Percentiles rank a stretch among this genome's conserved stretches.
Conservation (phyloP, 805 yeast genomes). For the Pichia exigua region DNA sequence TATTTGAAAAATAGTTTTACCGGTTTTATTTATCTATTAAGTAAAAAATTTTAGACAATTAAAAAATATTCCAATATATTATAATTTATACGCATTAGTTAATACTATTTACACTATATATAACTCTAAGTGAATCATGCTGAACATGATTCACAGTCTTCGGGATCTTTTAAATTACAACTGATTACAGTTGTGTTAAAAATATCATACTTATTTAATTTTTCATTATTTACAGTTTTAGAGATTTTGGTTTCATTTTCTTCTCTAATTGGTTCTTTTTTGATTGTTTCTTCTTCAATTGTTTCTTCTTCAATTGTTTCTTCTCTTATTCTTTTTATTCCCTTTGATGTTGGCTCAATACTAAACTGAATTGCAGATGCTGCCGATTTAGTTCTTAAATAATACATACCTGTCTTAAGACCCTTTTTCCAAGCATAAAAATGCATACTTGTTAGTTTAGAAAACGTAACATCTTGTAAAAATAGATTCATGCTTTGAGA, state of each 20-base stretch:
- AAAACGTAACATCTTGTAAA: slow-evolving; percentile 87
- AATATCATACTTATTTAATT: slow-evolving; percentile 7
- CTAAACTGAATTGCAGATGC: slow-evolving; percentile 94
- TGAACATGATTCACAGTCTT: slow-evolving; percentile 35
- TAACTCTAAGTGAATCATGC: slow-evolving; percentile 18
- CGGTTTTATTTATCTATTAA: neutral
- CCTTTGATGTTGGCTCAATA: slow-evolving; percentile 36
- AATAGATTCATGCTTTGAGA: slow-evolving; percentile 90
- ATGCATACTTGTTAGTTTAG: slow-evolving; percentile 95
- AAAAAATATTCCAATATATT: neutral
- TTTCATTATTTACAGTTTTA: neutral
- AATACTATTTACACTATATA: neutral
- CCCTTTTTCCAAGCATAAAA: slow-evolving; percentile 99
- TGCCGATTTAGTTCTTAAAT: slow-evolving; percentile 95
- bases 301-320: neutral
- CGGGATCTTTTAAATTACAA: slow-evolving; percentile 21
- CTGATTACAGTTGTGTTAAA: slow-evolving; percentile 14
- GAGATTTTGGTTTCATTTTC: neutral
- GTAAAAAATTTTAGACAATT: neutral
- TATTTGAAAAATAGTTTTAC: too few relatives aligned
- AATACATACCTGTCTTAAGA: slow-evolving; percentile 97
- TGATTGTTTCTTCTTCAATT: neutral
- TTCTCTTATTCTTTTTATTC: neutral
- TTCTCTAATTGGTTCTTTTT: neutral
- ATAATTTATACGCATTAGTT: neutral